phyloP scores from a whole-genome alignment of 164 flowering plant genomes.

The Vitis rotundifolia region DNA sequence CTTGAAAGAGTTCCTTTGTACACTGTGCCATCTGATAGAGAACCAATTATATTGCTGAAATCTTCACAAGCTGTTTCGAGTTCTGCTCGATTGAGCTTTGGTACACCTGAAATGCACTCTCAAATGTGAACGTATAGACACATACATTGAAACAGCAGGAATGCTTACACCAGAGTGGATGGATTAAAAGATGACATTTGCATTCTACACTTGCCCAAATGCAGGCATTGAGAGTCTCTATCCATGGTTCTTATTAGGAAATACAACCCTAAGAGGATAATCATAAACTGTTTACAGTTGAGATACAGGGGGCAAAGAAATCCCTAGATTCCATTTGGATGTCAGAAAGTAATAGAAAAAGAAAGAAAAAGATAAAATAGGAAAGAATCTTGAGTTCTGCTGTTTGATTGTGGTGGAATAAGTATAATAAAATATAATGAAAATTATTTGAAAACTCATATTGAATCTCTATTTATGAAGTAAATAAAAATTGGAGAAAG shows the following conservation, averaged over 20 bases:
- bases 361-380: too few relatives aligned
- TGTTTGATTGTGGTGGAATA: too few relatives aligned
- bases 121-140: neutral
- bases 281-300: neutral
- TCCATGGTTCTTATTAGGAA: neutral
- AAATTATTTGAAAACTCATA: too few relatives aligned
- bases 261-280: neutral
- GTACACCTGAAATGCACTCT: slow-evolving; percentile 54
- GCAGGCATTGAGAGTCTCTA: neutral
- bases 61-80: slow-evolving; percentile 87
- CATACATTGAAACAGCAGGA: neutral
- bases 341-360: too few relatives aligned
- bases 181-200: slow-evolving; percentile 1
- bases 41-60: slow-evolving; percentile 80
- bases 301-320: neutral
- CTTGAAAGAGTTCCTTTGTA: slow-evolving; percentile 85
- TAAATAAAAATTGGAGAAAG: too few relatives aligned
- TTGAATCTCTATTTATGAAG: too few relatives aligned
- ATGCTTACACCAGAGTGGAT: slow-evolving; percentile 2
- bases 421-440: too few relatives aligned
- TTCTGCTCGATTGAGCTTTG: slow-evolving; percentile 67
- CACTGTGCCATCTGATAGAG: slow-evolving; percentile 49
- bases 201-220: neutral
- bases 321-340: too few relatives aligned
- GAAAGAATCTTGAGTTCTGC: too few relatives aligned